Percentiles rank a stretch among this genome's conserved stretches.
These are phyloP conservation scores for Exophiala alcalophila DNA, from an alignment of 2,329 filamentous ascomycete genomes.

Conservation along the genomic window DNA sequence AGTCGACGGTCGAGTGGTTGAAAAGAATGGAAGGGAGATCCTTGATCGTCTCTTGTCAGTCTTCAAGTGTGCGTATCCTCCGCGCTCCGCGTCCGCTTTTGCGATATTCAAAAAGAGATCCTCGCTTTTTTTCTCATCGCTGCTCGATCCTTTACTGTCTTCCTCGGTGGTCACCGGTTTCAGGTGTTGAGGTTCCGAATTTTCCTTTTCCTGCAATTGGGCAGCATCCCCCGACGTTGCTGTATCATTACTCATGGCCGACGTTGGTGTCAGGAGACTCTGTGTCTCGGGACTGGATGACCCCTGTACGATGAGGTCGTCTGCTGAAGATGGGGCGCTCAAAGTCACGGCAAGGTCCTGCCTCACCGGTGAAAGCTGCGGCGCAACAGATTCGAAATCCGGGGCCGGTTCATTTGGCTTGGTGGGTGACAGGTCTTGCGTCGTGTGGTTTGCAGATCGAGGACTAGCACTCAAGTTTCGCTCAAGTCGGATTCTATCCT, in stretches of 20 bases:
- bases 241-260: slow-evolving; percentile 20
- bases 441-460: slow-evolving; percentile 8
- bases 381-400: slow-evolving; percentile 1
- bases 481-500: slow-evolving; percentile 33
- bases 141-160: slow-evolving; percentile 35
- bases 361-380: slow-evolving; percentile 10
- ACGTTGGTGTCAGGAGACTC: slow-evolving; percentile 15
- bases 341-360: slow-evolving; percentile 8
- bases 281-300: slow-evolving; percentile 23
- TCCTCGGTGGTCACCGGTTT: slow-evolving; percentile 20
- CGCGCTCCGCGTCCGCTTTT: slow-evolving; percentile 37
- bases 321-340: slow-evolving; percentile 12
- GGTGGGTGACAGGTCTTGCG: slow-evolving; percentile 5
- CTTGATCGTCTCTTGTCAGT: slow-evolving; percentile 25
- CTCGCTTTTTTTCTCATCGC: slow-evolving; percentile 43
- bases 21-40: slow-evolving; percentile 30
- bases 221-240: slow-evolving; percentile 32
- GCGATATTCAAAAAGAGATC: slow-evolving; percentile 50
- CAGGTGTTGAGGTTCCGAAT: slow-evolving; percentile 27
- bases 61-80: slow-evolving; percentile 5
- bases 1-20: slow-evolving; percentile 23
- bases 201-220: slow-evolving; percentile 32
- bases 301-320: slow-evolving; percentile 13
- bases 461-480: slow-evolving; percentile 14
- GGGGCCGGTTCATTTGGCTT: slow-evolving; percentile 14